Conservation (phyloP, 2,329 filamentous ascomycete species). For the Hypoxylon sp. region DNA sequence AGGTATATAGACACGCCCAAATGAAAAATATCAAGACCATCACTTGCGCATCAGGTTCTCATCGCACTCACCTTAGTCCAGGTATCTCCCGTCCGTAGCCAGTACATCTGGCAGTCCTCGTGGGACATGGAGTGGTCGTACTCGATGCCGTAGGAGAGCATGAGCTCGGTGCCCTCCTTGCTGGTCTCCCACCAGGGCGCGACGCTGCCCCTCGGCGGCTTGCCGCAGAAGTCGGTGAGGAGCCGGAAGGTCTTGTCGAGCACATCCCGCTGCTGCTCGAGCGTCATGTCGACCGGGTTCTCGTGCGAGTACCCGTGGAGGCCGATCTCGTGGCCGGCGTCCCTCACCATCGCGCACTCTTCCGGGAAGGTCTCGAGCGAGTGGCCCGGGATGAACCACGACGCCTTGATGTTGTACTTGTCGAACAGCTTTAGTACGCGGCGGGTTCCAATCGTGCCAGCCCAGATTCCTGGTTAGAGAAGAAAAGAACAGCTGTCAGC, state of each 20-base stretch:
- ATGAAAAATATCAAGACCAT: too few species aligned
- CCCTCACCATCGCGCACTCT: constrained; percentile 67
- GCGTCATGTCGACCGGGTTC: constrained; percentile 74
- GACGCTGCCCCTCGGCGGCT: constrained; percentile 74
- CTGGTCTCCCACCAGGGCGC: constrained; percentile 79
- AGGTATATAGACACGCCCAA: background rate
- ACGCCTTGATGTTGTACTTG: constrained; percentile 62
- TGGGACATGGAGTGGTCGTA: constrained; percentile 75
- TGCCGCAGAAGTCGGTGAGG: constrained; percentile 74
- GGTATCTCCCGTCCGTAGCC: constrained; percentile 66
- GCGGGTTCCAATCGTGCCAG: constrained; percentile 70
- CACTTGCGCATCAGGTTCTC: background rate
- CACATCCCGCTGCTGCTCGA: constrained; percentile 78
- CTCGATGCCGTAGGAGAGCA: constrained; percentile 72
- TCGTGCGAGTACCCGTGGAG: constrained; percentile 80
- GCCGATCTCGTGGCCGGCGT: constrained; percentile 67
- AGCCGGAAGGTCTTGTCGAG: constrained; percentile 77
- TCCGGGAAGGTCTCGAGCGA: constrained; percentile 71
- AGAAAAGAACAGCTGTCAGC: constrained; percentile 1
- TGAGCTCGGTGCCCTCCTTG: constrained; percentile 70
- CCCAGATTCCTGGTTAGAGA: constrained; percentile 58
- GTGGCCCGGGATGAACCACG: constrained; percentile 56
- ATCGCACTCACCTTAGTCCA: constrained; percentile 62
- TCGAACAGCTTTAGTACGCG: constrained; percentile 69
- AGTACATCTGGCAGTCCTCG: constrained; percentile 71